phyloP scores from a whole-genome alignment of 139 green algal species.

The Prasinococcaceae sp. region DNA sequence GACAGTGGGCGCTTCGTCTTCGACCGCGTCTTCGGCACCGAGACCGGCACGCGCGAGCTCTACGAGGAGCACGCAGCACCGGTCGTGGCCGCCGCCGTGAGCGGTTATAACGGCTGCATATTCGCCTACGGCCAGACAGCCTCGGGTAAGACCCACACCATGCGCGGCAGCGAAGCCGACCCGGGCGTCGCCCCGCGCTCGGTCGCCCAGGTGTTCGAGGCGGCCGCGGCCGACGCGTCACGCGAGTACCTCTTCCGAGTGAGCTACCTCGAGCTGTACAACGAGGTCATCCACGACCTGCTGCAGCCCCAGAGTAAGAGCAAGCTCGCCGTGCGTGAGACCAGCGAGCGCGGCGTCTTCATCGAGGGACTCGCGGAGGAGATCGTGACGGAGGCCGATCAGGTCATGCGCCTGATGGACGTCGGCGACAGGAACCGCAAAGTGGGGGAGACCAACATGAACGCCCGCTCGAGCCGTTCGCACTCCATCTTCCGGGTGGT shows the following conservation, averaged over 20 bases:
- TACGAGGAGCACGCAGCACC: too few relatives aligned
- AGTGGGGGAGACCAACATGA: constrained; percentile 93
- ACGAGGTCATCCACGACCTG: constrained; percentile 93
- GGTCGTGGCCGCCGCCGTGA: too few relatives aligned
- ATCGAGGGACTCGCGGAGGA: constrained; percentile 85
- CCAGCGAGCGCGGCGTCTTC: constrained; percentile 63
- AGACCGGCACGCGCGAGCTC: too few relatives aligned
- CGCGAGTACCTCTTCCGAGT: constrained; percentile 85
- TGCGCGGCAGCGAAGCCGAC: too few relatives aligned
- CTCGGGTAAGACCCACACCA: too few relatives aligned
- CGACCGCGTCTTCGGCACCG: too few relatives aligned
- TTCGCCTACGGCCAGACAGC: too few relatives aligned
- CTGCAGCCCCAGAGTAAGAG: constrained; percentile 38
- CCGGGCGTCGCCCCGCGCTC: too few relatives aligned
- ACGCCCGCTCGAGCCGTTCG: constrained; percentile 63
- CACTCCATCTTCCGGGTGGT: constrained; percentile 97
- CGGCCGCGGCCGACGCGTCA: too few relatives aligned
- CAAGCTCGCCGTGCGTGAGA: constrained; percentile 71
- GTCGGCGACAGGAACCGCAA: constrained; percentile 48
- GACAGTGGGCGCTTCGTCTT: too few relatives aligned
- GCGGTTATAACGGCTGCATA: too few relatives aligned
- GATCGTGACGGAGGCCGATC: constrained; percentile 63
- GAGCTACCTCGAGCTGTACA: constrained; percentile 98
- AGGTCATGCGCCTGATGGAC: constrained; percentile 66
- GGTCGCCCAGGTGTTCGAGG: too few relatives aligned